Evolutionary conservation across 2,329 filamentous ascomycete genomes (phyloP), one percentile per base, ranked within the genome.

Genomic region (Diatrype stigma): DNA sequence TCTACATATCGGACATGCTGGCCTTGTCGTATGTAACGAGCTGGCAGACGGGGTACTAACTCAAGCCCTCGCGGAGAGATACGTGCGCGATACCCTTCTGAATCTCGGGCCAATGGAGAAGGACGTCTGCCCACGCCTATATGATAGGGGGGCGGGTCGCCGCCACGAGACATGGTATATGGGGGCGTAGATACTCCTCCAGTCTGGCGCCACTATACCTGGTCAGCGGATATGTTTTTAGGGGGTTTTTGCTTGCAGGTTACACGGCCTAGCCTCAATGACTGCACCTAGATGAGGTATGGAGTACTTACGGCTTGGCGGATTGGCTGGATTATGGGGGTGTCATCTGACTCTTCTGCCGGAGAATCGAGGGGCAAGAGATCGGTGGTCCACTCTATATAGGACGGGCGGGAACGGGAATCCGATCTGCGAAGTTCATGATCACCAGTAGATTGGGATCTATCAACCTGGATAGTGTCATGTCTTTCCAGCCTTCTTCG

Each of bases 1-100:
- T 95, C 86, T 1, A 87, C 38, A 34, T 52, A 52, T 45, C 53
- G 26, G 26, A 48, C 52, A 17, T 38, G 52, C 30, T 54, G 51
- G 28, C 53, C 40, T 5, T 11, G 30, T 10, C 46, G 48, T n/a
- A 42, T 4, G 12, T 37, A 28, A 19, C 22, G 35, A 16, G 44
- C 44, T 21, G 26, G 34, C 16, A 5, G 34, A 37, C 26, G 26
- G n/a, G n/a, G n/a, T n/a, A n/a, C n/a, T n/a, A n/a, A n/a, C 34
- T 37, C 35, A 22, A 17, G 10, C 46, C 40, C 40, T 28, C 26
- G 40, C 30, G 26, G 37, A 23, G 28, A 11, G 23, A 19, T 16
- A 6, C 32, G 42, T 17, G 30, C 12, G 19, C 28, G 48, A 21
- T 30, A 37, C 10, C 8, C 16, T 26, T 40, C 37, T 6, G 37